A percentile compares a stretch with the other conserved stretches of the same genome.
Evolutionary conservation across 2,329 filamentous ascomycete genomes (phyloP).

Genomic region (Cercospora sp.): DNA sequence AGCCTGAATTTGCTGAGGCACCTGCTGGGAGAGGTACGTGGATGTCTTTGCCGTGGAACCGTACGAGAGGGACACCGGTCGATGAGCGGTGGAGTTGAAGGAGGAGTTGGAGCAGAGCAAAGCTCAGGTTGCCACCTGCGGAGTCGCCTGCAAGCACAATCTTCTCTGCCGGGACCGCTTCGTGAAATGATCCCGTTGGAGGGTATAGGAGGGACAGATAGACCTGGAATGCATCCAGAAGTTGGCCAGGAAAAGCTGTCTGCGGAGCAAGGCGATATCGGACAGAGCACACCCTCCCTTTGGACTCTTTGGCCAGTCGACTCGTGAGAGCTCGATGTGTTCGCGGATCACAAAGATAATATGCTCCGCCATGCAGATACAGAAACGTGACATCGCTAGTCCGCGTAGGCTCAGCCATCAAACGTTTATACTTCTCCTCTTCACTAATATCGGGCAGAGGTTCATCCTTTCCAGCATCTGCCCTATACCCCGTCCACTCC

Average conservation of each 20-base stretch:
- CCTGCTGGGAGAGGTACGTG: conserved; percentile 67
- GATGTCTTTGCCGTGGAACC: conserved; percentile 62
- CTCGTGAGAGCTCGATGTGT: conserved; percentile 62
- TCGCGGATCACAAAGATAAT: conserved; percentile 69
- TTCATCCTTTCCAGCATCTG: conserved; percentile 53
- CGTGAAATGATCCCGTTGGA: conserved; percentile 65
- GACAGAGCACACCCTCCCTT: conserved; percentile 69
- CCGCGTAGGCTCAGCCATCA: conserved; percentile 63
- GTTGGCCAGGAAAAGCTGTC: conserved; percentile 69
- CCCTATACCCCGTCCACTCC: conserved; percentile 74
- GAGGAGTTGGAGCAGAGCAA: conserved; percentile 67
- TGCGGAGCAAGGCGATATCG: conserved; percentile 75
- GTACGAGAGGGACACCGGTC: conserved; percentile 48
- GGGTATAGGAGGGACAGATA: conserved; percentile 75
- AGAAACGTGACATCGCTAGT: conserved; percentile 64
- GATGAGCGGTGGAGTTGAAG: conserved; percentile 59
- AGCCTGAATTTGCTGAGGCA: conserved; percentile 63
- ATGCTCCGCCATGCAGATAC: conserved; percentile 76
- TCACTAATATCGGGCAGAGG: conserved; percentile 60
- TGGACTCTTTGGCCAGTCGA: conserved; percentile 64
- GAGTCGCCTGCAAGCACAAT: conserved; percentile 74
- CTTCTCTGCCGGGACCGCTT: conserved; percentile 62
- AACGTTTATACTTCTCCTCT: conserved; percentile 61
- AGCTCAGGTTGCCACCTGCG: conserved; percentile 70
- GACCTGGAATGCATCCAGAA: conserved; percentile 70